These are phyloP conservation scores for Pinus taeda DNA, from an alignment of 75 land plant species.

Conservation along the genomic window DNA sequence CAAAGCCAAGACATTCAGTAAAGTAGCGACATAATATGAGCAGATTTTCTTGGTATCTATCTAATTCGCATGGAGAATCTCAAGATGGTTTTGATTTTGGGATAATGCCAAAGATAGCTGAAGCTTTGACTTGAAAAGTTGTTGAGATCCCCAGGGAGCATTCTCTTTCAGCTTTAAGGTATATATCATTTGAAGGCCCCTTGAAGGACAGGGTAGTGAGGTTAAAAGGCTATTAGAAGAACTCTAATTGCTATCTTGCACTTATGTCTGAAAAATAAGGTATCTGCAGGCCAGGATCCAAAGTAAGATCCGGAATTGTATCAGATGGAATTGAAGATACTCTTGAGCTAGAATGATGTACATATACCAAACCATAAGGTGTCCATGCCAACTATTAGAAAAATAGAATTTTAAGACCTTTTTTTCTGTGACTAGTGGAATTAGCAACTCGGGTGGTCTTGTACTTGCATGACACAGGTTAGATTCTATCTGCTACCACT, in stretches of 20 bases:
- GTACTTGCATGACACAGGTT: no score
- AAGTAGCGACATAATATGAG: not conserved
- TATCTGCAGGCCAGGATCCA: no score
- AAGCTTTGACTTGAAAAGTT: not conserved
- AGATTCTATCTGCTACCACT: no score
- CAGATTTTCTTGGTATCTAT: not conserved
- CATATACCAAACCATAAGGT: no score
- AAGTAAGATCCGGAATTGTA: no score
- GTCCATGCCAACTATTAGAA: no score
- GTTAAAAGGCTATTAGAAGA: not conserved
- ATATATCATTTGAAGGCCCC: not conserved
- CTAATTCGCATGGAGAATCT: not conserved
- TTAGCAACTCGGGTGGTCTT: no score
- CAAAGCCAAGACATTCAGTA: not conserved
- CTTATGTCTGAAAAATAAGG: not conserved
- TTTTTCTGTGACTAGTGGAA: no score
- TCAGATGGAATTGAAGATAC: no score
- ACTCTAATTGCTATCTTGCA: not conserved
- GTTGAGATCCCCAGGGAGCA: not conserved
- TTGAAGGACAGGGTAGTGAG: not conserved
- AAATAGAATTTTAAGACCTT: no score
- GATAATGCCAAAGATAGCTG: not conserved
- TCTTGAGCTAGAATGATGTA: no score
- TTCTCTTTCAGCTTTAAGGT: not conserved
- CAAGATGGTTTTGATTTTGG: not conserved